Evolutionary conservation across 345 rosid genomes (phyloP).

Genomic region (Aegle marmelos): DNA sequence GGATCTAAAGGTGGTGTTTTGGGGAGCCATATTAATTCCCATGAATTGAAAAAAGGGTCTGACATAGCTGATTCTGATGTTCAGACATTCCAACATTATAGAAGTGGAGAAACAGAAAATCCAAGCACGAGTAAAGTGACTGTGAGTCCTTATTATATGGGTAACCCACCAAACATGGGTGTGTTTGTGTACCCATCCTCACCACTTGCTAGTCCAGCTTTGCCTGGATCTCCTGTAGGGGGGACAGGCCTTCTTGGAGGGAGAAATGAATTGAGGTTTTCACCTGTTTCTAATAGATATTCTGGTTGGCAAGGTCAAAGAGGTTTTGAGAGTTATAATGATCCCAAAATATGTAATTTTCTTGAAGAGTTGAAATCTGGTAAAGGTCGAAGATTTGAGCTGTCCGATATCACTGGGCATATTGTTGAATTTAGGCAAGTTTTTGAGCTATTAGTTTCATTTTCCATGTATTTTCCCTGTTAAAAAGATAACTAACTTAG

Average conservation of each 20-base stretch:
- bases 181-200: conserved; percentile 41
- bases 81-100: conserved; percentile 27
- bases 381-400: conserved; percentile 59
- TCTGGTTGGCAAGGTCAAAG: conserved; percentile 55
- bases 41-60: conserved; percentile 32
- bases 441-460: not conserved
- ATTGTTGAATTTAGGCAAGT: conserved; percentile 66
- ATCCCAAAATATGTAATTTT: conserved; percentile 38
- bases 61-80: conserved; percentile 28
- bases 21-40: conserved; percentile 33
- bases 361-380: conserved; percentile 66
- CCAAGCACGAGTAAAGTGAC: conserved; percentile 32
- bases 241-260: conserved; percentile 24
- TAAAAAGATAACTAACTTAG: conserved; percentile 13
- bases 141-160: conserved; percentile 30
- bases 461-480: not conserved
- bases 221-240: conserved; percentile 26
- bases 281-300: conserved; percentile 33
- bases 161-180: conserved; percentile 40
- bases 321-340: conserved; percentile 37
- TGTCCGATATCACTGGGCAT: conserved; percentile 58
- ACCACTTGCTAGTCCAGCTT: conserved; percentile 33
- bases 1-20: conserved; percentile 25
- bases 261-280: conserved; percentile 26
- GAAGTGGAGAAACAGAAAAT: conserved; percentile 25